Evolutionary conservation across 345 rosid genomes (phyloP).

Genomic region (Adansonia digitata): DNA sequence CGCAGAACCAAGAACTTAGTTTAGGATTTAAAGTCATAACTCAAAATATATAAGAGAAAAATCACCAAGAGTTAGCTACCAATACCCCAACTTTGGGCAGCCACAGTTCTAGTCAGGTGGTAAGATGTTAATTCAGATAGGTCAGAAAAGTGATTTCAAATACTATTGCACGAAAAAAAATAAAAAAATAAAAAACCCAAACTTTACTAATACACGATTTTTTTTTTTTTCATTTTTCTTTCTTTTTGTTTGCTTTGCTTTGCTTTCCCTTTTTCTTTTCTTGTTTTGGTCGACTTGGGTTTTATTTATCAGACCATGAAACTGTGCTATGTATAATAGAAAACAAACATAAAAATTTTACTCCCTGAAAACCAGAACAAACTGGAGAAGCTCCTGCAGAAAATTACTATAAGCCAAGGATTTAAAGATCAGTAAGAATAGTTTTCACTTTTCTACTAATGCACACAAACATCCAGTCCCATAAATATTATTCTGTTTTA

Average conservation of each 20-base stretch:
- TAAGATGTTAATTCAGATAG: not conserved
- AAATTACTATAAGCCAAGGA: not conserved
- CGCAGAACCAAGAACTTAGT: not conserved
- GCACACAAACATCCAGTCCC: not conserved
- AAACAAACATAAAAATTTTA: too few relatives aligned
- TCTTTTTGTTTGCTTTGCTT: too few relatives aligned
- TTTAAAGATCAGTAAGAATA: too few relatives aligned
- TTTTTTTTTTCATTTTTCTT: too few relatives aligned
- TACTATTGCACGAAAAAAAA: not conserved
- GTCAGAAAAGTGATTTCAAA: not conserved
- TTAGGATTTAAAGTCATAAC: not conserved
- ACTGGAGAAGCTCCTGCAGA: not conserved
- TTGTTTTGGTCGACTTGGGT: too few relatives aligned
- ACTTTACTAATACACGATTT: not conserved
- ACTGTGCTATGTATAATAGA: not conserved
- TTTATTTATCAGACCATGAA: not conserved
- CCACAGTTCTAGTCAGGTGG: not conserved
- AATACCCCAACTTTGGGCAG: too few relatives aligned
- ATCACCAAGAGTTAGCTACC: too few relatives aligned
- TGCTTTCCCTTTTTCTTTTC: not conserved
- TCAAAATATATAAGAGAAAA: too few relatives aligned
- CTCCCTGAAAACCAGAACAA: too few relatives aligned
- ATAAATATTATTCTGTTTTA: not conserved
- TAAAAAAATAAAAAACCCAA: too few relatives aligned
- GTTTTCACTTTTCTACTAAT: not conserved